phyloP scores from a whole-genome alignment of 106 monocot genomes.

The Acorus calamus region DNA sequence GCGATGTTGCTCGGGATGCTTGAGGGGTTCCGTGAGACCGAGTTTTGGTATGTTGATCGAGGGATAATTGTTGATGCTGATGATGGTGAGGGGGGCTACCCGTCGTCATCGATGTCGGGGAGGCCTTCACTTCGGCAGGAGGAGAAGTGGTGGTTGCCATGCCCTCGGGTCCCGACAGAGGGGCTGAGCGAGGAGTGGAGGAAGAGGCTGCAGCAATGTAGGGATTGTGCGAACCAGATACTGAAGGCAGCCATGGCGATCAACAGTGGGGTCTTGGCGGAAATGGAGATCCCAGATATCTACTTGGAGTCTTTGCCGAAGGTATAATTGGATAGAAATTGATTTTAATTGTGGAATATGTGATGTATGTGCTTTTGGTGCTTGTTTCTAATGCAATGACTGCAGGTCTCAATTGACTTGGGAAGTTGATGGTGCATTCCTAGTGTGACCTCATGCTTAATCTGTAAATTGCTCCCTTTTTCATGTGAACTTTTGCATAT shows the following conservation, averaged over 20 bases:
- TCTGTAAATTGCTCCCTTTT: no score
- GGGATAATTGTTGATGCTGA: slow-evolving; percentile 51
- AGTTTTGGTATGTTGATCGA: slow-evolving; percentile 90
- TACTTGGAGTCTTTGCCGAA: slow-evolving; percentile 82
- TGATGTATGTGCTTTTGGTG: no score
- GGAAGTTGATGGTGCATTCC: no score
- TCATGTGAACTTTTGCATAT: no score
- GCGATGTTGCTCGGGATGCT: slow-evolving; percentile 79
- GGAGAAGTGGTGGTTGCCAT: slow-evolving; percentile 98
- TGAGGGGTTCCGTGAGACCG: slow-evolving; percentile 69
- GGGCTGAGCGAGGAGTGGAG: slow-evolving; percentile 59
- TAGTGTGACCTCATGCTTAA: no score
- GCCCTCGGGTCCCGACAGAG: slow-evolving; percentile 63
- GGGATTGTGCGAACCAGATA: slow-evolving; percentile 86
- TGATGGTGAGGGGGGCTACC: slow-evolving; percentile 21
- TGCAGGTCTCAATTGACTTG: no score
- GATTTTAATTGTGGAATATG: not conserved
- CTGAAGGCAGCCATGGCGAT: slow-evolving; percentile 95
- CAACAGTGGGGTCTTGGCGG: slow-evolving; percentile 74
- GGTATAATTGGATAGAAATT: slow-evolving; percentile 22
- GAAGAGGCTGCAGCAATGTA: slow-evolving; percentile 65
- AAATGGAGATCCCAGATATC: slow-evolving; percentile 78
- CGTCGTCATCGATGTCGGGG: slow-evolving; percentile 32
- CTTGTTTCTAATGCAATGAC: no score
- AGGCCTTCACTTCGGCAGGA: slow-evolving; percentile 67